Evolutionary conservation across 2,329 filamentous ascomycete species (phyloP).

Genomic region (Teratosphaeriaceae sp.): DNA sequence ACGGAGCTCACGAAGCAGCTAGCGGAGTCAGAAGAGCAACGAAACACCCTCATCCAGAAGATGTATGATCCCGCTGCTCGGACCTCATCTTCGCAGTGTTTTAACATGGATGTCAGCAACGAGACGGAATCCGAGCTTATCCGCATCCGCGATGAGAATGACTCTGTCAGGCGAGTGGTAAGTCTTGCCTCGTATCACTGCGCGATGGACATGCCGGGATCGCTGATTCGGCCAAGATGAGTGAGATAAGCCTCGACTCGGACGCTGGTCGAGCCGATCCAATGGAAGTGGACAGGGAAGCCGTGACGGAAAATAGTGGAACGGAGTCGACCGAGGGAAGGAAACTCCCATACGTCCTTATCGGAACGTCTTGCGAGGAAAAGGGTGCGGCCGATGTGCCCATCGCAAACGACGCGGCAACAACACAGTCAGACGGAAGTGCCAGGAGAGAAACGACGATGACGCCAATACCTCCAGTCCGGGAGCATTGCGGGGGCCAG

Average conservation of each 20-base stretch:
- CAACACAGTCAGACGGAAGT: background rate
- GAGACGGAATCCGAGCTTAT: background rate
- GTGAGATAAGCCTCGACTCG: background rate
- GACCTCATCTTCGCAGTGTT: background rate
- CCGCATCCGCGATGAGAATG: background rate
- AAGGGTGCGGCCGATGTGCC: background rate
- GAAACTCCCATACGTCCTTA: background rate
- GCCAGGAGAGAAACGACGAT: too few species aligned
- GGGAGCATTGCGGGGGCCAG: too few species aligned
- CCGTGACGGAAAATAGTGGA: background rate
- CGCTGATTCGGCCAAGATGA: background rate
- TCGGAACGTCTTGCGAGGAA: background rate
- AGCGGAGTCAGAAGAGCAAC: background rate
- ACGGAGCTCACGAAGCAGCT: background rate
- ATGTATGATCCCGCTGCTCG: background rate
- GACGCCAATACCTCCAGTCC: too few species aligned
- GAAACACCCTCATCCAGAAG: too few species aligned
- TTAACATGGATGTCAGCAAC: background rate
- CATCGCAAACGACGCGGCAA: background rate
- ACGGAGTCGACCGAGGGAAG: background rate
- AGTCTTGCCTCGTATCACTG: background rate
- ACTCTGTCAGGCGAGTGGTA: too few species aligned
- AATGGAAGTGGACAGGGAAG: background rate
- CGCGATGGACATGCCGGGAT: background rate
- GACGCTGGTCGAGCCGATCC: background rate